Evolutionary conservation across 306 rosid genomes (phyloP).

Genomic region (Glycine tomentella): DNA sequence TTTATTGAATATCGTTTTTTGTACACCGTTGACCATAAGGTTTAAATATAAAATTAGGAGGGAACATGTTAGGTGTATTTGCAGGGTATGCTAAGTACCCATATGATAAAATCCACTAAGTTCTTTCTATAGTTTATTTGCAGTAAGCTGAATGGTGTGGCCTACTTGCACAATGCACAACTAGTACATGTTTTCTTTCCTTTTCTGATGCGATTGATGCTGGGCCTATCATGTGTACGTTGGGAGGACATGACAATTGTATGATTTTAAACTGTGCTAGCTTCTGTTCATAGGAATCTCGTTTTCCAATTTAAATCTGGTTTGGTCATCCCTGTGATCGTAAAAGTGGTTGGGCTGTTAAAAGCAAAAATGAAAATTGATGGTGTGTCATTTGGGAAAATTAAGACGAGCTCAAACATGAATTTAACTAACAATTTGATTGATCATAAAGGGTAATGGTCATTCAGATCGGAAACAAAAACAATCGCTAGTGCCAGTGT

Average conservation of each 20-base stretch:
- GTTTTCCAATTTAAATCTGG: background rate
- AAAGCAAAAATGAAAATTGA: conserved; percentile 6
- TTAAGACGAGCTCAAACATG: conserved; percentile 4
- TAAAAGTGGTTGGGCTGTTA: background rate
- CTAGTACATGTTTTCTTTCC: conserved; percentile 9
- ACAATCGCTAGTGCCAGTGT: background rate
- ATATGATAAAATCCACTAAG: too few relatives aligned
- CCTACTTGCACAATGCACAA: conserved; percentile 10
- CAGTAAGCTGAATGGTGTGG: background rate
- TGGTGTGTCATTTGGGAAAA: background rate
- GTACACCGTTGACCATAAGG: conserved; percentile 1
- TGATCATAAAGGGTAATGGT: background rate
- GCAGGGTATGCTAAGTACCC: too few relatives aligned
- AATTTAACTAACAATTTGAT: background rate
- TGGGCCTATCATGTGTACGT: background rate
- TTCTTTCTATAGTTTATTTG: background rate
- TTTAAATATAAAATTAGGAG: conserved; percentile 32
- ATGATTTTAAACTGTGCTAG: background rate
- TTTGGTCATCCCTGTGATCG: background rate
- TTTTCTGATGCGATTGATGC: background rate
- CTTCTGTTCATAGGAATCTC: conserved; percentile 9
- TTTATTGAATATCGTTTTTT: conserved; percentile 8
- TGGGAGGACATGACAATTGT: too few relatives aligned
- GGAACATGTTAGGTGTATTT: background rate
- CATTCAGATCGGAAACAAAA: background rate